These are phyloP conservation scores for Myxozyma sirexii DNA, from an alignment of 805 yeast species.

Conservation along the genomic window DNA sequence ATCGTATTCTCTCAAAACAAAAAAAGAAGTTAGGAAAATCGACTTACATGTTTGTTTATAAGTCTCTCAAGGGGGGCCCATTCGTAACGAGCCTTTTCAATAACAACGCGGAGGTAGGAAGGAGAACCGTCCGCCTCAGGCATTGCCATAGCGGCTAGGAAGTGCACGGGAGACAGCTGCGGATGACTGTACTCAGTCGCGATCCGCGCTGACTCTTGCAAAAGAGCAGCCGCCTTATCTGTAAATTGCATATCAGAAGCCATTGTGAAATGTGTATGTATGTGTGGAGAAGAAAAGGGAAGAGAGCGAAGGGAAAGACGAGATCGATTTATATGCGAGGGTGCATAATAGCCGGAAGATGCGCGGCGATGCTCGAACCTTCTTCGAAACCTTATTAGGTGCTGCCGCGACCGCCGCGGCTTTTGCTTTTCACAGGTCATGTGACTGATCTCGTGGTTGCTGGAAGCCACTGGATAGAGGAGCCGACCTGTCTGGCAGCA, in stretches of 20 bases:
- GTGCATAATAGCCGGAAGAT: not conserved
- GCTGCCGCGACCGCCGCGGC: not conserved
- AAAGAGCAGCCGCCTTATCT: slow-evolving; percentile 83
- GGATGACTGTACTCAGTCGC: slow-evolving; percentile 85
- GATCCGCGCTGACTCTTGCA: slow-evolving; percentile 76
- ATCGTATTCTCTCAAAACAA: not conserved
- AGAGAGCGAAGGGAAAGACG: not conserved
- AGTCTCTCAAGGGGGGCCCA: slow-evolving; percentile 77
- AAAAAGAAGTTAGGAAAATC: not conserved
- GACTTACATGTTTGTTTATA: slow-evolving; percentile 59
- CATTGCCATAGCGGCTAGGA: slow-evolving; percentile 85
- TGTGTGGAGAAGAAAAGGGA: not conserved
- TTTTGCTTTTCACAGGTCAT: too few species aligned
- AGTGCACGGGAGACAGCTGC: slow-evolving; percentile 83
- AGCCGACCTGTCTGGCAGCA: too few species aligned
- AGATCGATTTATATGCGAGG: not conserved
- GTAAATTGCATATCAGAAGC: slow-evolving; percentile 62
- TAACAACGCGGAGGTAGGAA: slow-evolving; percentile 73
- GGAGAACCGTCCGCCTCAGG: slow-evolving; percentile 58
- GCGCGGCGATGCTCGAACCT: slow-evolving; percentile 10
- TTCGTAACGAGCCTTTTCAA: slow-evolving; percentile 86
- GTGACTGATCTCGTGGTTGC: too few species aligned
- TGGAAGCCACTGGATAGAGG: too few species aligned
- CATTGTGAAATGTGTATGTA: slow-evolving; percentile 1
- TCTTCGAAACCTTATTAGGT: not conserved